Conservation (phyloP, 1,284 basidiomycete species). For the Malassezia sp. region DNA sequence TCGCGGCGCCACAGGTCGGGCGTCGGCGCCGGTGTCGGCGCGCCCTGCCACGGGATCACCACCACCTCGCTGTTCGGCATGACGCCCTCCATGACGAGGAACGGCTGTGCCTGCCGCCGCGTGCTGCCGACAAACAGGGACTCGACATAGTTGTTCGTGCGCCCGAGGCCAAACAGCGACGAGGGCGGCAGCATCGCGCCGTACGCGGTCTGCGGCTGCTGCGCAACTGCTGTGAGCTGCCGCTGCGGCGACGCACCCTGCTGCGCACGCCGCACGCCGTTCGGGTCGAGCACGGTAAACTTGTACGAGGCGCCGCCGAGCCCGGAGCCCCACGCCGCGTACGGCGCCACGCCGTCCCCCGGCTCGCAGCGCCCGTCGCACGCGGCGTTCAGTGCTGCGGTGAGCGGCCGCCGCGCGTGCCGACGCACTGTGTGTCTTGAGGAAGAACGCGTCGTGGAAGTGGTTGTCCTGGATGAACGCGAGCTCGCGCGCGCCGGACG, state of each 20-base stretch:
- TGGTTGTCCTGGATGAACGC: slow-evolving; percentile 92
- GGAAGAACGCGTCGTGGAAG: slow-evolving; percentile 97
- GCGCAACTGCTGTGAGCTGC: too few species aligned
- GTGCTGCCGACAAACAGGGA: slow-evolving; percentile 45
- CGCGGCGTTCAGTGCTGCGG: slow-evolving; percentile 85
- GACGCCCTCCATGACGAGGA: slow-evolving; percentile 83
- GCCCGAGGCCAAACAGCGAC: slow-evolving; percentile 87
- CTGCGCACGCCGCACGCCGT: slow-evolving; percentile 76
- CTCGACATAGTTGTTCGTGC: slow-evolving; percentile 99
- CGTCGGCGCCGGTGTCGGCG: slow-evolving; percentile 43
- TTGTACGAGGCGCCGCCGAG: slow-evolving; percentile 93
- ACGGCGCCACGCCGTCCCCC: slow-evolving; percentile 8
- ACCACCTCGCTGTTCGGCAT: slow-evolving; percentile 95
- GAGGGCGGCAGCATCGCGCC: slow-evolving; percentile 81
- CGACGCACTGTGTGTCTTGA: slow-evolving; percentile 64
- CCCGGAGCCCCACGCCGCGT: slow-evolving; percentile 78
- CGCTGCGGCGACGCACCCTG: too few species aligned
- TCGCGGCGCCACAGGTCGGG: slow-evolving; percentile 65
- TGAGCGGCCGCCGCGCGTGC: too few species aligned
- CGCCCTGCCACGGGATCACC: slow-evolving; percentile 64
- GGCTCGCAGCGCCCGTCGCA: slow-evolving; percentile 64
- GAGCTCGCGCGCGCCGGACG: slow-evolving; percentile 47
- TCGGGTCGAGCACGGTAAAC: slow-evolving; percentile 88
- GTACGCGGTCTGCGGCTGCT: slow-evolving; percentile 83
- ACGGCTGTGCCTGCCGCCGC: slow-evolving; percentile 57